These are phyloP conservation scores for Dothidotthia symphoricarpi DNA, from an alignment of 2,329 filamentous ascomycete species.

Conservation along the genomic window DNA sequence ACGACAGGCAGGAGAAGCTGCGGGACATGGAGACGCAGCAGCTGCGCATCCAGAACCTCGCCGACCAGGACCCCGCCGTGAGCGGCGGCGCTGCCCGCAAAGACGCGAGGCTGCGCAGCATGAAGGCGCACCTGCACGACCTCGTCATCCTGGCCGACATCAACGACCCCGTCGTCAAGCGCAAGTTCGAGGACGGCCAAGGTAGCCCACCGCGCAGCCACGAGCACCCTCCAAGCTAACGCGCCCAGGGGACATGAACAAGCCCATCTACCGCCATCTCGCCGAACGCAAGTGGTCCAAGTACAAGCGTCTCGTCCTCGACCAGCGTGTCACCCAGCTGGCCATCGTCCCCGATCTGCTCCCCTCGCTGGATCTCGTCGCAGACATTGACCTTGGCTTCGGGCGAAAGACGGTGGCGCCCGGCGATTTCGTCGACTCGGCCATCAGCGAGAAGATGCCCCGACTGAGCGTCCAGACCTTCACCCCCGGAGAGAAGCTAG, in stretches of 20 bases:
- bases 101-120: conserved; percentile 64
- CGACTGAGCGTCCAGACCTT: conserved; percentile 83
- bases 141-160: conserved; percentile 90
- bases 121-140: conserved; percentile 70
- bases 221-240: conserved; percentile 7
- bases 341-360: conserved; percentile 85
- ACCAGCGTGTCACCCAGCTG: conserved; percentile 85
- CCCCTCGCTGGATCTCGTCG: conserved; percentile 71
- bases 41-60: conserved; percentile 65
- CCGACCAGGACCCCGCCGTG: conserved; percentile 57
- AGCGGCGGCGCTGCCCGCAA: conserved; percentile 64
- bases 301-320: conserved; percentile 74
- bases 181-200: conserved; percentile 85
- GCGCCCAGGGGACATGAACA: conserved; percentile 82
- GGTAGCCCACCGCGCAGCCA: conserved; percentile 52
- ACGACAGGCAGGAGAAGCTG: conserved; percentile 80
- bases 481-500: conserved; percentile 73
- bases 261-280: conserved; percentile 90
- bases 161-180: conserved; percentile 92
- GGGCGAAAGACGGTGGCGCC: conserved; percentile 66
- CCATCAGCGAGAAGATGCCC: conserved; percentile 69
- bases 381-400: conserved; percentile 82
- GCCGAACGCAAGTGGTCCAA: conserved; percentile 84
- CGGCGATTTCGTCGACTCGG: conserved; percentile 74
- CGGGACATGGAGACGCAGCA: conserved; percentile 66